Evolutionary conservation across 148 eudicot species (phyloP).

Genomic region (Selenicereus undatus): DNA sequence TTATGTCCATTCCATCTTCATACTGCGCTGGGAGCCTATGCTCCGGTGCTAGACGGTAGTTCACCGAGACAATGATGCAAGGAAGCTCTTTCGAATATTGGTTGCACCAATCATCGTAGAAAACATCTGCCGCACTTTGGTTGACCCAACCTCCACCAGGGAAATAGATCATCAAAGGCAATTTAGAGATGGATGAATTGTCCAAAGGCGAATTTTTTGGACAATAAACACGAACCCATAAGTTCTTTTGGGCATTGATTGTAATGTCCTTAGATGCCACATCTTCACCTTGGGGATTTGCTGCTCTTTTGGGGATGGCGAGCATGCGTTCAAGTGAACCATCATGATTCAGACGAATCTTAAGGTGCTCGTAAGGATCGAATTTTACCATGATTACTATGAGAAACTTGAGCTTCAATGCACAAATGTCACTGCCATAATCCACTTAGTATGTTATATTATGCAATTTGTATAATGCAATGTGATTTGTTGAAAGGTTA

Average conservation of each 20-base stretch:
- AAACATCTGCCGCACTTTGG: conserved; percentile 26
- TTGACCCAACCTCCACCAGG: conserved; percentile 64
- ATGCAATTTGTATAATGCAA: not conserved
- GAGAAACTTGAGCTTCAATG: not conserved
- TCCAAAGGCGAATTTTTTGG: conserved; percentile 52
- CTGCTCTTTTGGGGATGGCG: conserved; percentile 30
- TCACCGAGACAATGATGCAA: conserved; percentile 41
- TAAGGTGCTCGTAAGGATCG: conserved; percentile 68
- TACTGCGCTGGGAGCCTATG: conserved; percentile 65
- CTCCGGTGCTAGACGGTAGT: conserved; percentile 69
- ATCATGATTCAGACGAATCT: conserved; percentile 42
- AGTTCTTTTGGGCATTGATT: conserved; percentile 38
- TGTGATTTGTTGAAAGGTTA: not conserved
- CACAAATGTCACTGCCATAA: not conserved
- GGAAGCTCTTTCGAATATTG: conserved; percentile 35
- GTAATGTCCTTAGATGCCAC: conserved; percentile 59
- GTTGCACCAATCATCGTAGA: conserved; percentile 41
- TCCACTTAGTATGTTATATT: not conserved
- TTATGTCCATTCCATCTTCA: conserved; percentile 61
- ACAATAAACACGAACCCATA: conserved; percentile 52
- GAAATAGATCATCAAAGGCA: conserved; percentile 56
- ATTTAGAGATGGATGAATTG: conserved; percentile 34
- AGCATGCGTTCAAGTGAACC: conserved; percentile 42
- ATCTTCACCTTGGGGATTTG: conserved; percentile 30
- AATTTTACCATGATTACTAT: conserved; percentile 36